phyloP scores from a whole-genome alignment of 2,329 filamentous ascomycete genomes.

The Colletotrichum noveboracense region DNA sequence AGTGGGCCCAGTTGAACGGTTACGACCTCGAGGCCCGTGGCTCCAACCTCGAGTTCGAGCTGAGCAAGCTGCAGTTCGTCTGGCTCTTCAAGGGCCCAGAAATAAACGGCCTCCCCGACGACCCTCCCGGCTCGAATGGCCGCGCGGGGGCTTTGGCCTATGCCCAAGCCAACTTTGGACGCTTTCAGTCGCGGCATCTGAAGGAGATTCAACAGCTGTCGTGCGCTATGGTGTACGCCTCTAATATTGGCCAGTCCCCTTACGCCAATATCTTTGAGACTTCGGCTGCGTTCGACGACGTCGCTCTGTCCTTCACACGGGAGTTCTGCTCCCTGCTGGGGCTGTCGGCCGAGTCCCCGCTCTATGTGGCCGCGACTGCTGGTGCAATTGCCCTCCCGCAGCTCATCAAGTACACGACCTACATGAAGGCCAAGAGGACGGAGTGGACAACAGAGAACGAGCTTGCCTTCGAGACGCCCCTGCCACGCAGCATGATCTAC shows the following conservation, averaged over 20 bases:
- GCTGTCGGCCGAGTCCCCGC: slow-evolving; percentile 86
- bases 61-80: slow-evolving; percentile 87
- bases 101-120: slow-evolving; percentile 60
- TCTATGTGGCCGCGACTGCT: slow-evolving; percentile 91
- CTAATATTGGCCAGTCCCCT: slow-evolving; percentile 77
- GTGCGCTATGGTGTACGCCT: slow-evolving; percentile 78
- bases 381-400: slow-evolving; percentile 90
- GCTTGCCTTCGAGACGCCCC: slow-evolving; percentile 76
- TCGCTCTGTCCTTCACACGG: slow-evolving; percentile 84
- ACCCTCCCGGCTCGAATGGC: slow-evolving; percentile 52
- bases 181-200: slow-evolving; percentile 77
- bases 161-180: slow-evolving; percentile 73
- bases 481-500: slow-evolving; percentile 71
- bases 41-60: slow-evolving; percentile 94
- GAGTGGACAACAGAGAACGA: slow-evolving; percentile 96
- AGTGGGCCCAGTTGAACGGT: slow-evolving; percentile 80
- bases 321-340: slow-evolving; percentile 95
- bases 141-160: slow-evolving; percentile 74
- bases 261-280: slow-evolving; percentile 82
- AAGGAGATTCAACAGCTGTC: slow-evolving; percentile 82
- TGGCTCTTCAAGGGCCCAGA: slow-evolving; percentile 77
- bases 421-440: slow-evolving; percentile 87
- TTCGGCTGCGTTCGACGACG: slow-evolving; percentile 78
- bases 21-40: slow-evolving; percentile 77
- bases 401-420: slow-evolving; percentile 84